These are phyloP conservation scores for Yarrowia sp. DNA, from an alignment of 805 yeast species.

Conservation along the genomic window DNA sequence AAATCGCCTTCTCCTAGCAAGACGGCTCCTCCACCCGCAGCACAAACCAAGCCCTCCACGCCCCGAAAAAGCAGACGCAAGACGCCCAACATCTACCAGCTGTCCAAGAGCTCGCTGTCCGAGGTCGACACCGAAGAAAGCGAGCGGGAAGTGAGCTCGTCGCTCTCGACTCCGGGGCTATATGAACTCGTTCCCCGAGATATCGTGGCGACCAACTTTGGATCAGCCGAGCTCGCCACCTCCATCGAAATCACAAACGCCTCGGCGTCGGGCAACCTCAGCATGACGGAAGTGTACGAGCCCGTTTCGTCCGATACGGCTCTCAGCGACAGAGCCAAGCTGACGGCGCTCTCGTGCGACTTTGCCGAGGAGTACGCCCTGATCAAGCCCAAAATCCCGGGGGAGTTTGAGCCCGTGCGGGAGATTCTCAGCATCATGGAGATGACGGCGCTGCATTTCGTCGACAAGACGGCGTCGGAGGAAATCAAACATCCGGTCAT, in stretches of 20 bases:
- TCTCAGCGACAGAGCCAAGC: background rate
- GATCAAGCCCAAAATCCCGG: conserved; percentile 33
- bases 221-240: background rate
- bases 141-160: background rate
- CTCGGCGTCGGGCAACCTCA: conserved; percentile 17
- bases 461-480: conserved; percentile 42
- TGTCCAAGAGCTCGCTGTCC: conserved; percentile 6
- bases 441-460: conserved; percentile 42
- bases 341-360: background rate
- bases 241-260: background rate
- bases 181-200: background rate
- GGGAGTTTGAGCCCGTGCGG: conserved; percentile 59
- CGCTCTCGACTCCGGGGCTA: conserved; percentile 17
- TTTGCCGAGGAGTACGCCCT: conserved; percentile 30
- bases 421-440: conserved; percentile 59
- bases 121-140: conserved; percentile 21
- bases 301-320: background rate
- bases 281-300: conserved; percentile 8
- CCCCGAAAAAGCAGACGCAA: conserved; percentile 10
- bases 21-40: background rate
- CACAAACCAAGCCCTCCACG: conserved; percentile 14
- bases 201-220: background rate
- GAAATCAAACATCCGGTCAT: conserved; percentile 35
- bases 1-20: conserved; percentile 23
- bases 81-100: conserved; percentile 24